Percentiles rank a stretch among this genome's conserved stretches.
phyloP scores from a whole-genome alignment of 176 grass and related monocot species.

The Pontederia crassipes region DNA sequence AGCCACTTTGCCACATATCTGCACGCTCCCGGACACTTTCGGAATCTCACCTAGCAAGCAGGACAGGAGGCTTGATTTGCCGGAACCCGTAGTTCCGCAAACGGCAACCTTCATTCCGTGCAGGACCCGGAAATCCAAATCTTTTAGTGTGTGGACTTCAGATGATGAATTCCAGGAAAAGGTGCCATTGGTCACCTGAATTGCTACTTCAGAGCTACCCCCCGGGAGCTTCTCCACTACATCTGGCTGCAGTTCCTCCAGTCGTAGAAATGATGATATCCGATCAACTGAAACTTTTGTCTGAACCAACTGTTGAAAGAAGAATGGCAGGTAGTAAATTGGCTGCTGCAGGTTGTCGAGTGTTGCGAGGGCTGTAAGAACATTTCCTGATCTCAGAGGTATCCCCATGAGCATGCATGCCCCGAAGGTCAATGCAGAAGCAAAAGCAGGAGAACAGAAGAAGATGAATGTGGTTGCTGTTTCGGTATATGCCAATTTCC shows the following conservation, averaged over 20 bases:
- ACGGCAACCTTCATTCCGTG: slow-evolving; percentile 46
- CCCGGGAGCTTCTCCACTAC: slow-evolving; percentile 33
- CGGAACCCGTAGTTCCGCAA: slow-evolving; percentile 68
- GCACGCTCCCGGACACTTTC: slow-evolving; percentile 34
- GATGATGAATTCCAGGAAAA: slow-evolving; percentile 56
- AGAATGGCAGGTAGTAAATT: slow-evolving; percentile 45
- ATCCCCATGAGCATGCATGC: slow-evolving; percentile 49
- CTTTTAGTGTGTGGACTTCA: slow-evolving; percentile 26
- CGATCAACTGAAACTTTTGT: slow-evolving; percentile 70
- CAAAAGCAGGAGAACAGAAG: slow-evolving; percentile 51
- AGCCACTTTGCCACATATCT: slow-evolving; percentile 20
- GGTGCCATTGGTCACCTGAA: slow-evolving; percentile 35
- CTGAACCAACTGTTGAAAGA: slow-evolving; percentile 38
- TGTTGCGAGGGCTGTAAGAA: slow-evolving; percentile 61
- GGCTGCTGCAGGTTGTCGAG: slow-evolving; percentile 61
- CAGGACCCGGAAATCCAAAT: slow-evolving; percentile 41
- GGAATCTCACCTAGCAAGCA: slow-evolving; percentile 70
- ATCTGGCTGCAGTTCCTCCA: slow-evolving; percentile 42
- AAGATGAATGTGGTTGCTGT: slow-evolving; percentile 35
- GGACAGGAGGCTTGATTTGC: slow-evolving; percentile 68
- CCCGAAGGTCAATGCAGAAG: slow-evolving; percentile 61
- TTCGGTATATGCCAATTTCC: slow-evolving; percentile 44
- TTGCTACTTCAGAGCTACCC: slow-evolving; percentile 29
- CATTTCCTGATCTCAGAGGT: slow-evolving; percentile 54
- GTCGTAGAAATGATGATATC: slow-evolving; percentile 44